Conservation (phyloP, 2,329 filamentous ascomycete species). For the Diaporthe australafricana region DNA sequence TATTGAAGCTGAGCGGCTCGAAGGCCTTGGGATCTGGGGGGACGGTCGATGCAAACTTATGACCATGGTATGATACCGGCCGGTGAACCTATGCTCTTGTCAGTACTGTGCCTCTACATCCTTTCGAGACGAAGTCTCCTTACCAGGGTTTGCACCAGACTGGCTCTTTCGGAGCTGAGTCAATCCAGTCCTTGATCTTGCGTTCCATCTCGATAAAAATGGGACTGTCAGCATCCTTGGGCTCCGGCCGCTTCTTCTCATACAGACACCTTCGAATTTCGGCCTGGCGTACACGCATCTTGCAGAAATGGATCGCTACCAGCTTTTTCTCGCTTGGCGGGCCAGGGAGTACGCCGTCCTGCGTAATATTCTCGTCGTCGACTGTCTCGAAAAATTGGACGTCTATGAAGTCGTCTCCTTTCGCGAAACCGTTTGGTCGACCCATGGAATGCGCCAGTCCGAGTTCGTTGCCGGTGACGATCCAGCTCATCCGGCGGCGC, state of each 20-base stretch:
- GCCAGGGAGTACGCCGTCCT: constrained; percentile 78
- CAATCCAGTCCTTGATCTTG: constrained; percentile 84
- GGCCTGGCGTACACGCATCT: constrained; percentile 87
- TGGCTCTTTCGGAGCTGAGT: constrained; percentile 77
- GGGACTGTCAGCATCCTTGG: constrained; percentile 82
- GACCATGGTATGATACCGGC: constrained; percentile 86
- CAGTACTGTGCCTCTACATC: constrained; percentile 21
- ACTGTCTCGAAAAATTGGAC: constrained; percentile 86
- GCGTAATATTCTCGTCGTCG: constrained; percentile 85
- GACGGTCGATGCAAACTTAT: constrained; percentile 91
- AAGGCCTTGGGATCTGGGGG: constrained; percentile 90
- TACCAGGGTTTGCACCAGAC: constrained; percentile 84
- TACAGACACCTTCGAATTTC: constrained; percentile 91
- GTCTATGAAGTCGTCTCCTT: constrained; percentile 83
- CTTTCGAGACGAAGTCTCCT: constrained; percentile 44
- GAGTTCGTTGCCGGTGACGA: constrained; percentile 87
- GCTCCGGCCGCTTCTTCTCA: constrained; percentile 82
- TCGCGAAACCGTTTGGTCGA: constrained; percentile 86
- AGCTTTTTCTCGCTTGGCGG: constrained; percentile 85
- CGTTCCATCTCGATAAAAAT: constrained; percentile 87
- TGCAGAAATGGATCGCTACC: constrained; percentile 92
- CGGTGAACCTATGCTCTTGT: constrained; percentile 65
- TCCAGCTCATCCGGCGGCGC: constrained; percentile 90
- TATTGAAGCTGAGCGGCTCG: constrained; percentile 78
- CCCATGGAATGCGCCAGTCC: constrained; percentile 90